Evolutionary conservation across 2,329 filamentous ascomycete species (phyloP), one percentile per base, ranked within the genome.

Genomic region (Tolypocladium inflatum): DNA sequence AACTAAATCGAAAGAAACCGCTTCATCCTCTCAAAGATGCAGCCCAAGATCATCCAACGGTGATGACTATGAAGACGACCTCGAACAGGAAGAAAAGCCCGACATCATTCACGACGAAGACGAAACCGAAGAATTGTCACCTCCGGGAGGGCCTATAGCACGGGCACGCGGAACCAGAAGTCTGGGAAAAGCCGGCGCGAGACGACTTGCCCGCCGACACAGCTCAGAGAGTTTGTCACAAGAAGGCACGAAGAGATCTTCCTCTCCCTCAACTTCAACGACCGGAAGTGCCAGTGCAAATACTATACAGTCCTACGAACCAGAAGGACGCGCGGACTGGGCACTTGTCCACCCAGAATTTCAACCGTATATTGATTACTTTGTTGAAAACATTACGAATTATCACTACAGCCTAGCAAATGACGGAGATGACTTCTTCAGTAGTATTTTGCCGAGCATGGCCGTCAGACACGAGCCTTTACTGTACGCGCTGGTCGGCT

Each of bases 401-500:
- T 86, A 90, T 63, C 91, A 96, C 71, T 97, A 96, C 70, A 87
- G 88, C 56, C 76, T 95, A 64, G 85, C 88, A 61, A 80, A 81
- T 63, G 87, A 93, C 66, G 78, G 81, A 13, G 81, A 85, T 52
- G 79, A 86, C 61, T 96, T 97, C 69, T 84, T 97, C 61, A 84
- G 83, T 54, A 81, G 79, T 11, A 85, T 84, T 8, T 80, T 96
- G 50, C 78, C 92, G 23, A 84, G 84, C 45, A 78, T 89, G 57
- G 92, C 93, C 0, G 70, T 92, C 54, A 82, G 82, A 11, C 70
- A 91, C 68, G 89, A 96, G 61, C 85, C 92, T 8, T 77, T 97
- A 13, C 80, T 97, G 6, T 91, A 96, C 69, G 91, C 92, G 0
- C 76, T 97, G 5, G 89, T 92, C 11, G 91, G 89, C 0, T 97